Evolutionary conservation across 345 rosid species (phyloP).

Genomic region (Murraya paniculata): DNA sequence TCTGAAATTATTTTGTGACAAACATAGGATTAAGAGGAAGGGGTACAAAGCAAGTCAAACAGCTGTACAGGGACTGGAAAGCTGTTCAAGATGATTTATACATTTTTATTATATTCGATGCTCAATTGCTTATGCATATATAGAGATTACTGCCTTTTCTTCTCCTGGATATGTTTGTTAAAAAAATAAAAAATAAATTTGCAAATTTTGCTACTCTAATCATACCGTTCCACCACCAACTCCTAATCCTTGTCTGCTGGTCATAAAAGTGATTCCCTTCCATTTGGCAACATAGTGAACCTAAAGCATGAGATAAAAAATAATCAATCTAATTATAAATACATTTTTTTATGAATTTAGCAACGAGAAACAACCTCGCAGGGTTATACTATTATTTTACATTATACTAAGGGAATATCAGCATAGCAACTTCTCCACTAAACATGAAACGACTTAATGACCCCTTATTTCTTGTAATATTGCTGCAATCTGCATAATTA

Average conservation of each 20-base stretch:
- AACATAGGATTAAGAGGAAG: no score
- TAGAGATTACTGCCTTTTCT: no score
- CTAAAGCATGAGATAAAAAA: conserved; percentile 29
- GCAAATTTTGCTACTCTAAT: neutral
- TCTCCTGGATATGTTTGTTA: no score
- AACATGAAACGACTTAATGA: neutral
- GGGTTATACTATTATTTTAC: neutral
- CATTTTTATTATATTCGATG: no score
- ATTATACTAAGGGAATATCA: no score
- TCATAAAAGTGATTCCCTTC: conserved; percentile 95
- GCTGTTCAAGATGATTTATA: no score
- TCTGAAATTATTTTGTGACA: no score
- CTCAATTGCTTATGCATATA: no score
- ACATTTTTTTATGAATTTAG: neutral
- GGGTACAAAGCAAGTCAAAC: no score
- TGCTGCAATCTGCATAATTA: neutral
- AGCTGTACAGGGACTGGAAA: no score
- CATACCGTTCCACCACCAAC: conserved; percentile 98
- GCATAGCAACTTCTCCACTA: no score
- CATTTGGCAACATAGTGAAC: conserved; percentile 97
- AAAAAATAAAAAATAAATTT: no score
- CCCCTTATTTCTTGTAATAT: neutral
- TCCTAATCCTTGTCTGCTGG: conserved; percentile 93
- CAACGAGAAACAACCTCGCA: neutral
- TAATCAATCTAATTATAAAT: neutral